Evolutionary conservation across 768 basidiomycete species (phyloP), one percentile per base, ranked within the genome.

Genomic region (Xerocomellus chrysenteron): DNA sequence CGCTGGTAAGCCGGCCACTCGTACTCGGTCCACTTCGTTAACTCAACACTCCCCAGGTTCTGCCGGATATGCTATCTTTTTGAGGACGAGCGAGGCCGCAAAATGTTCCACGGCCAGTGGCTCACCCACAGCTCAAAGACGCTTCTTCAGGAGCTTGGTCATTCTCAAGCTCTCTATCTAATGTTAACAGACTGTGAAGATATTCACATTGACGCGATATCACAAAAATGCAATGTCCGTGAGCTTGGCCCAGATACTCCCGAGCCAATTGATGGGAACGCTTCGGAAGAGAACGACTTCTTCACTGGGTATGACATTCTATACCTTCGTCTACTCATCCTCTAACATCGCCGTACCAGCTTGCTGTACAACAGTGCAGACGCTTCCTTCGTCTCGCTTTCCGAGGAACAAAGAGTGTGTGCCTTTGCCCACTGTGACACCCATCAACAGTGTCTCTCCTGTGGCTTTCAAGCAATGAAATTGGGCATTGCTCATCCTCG

Each of bases 31-130:
- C 19, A 24, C 45, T 13, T 52, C 47, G 3, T 21, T 21, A 26
- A 39, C 30, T 54, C 16, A 51, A 8, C 43, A 16, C 30, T 24
- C 2, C n/a, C 24, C 26, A 91, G 89, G 89, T 91, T 91, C 63
- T 82, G 82, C 47, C 78, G 75, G n/a, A 86, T 90, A 41, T 76
- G 75, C 4, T 87, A 85, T 60, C 80, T 91, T 54, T 86, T 80
- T 57, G 80, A 85, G 50, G 68, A 74, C 6, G 35, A 47, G 24
- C 52, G 65, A 9, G 70, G 61, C 11, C 61, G 61, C 51, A 85
- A 83, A 64, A 78, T 75, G 72, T 84, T 87, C 52, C 89, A 91
- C 68, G 87, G 80, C 1, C 85, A 87, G 54, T 91, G 89, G 89
- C 77, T 83, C 54, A 72, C 75, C 9, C 89, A 88, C 72, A 82